Conservation (phyloP, 2,329 filamentous ascomycete species). For the Colletotrichum tropicicola region DNA sequence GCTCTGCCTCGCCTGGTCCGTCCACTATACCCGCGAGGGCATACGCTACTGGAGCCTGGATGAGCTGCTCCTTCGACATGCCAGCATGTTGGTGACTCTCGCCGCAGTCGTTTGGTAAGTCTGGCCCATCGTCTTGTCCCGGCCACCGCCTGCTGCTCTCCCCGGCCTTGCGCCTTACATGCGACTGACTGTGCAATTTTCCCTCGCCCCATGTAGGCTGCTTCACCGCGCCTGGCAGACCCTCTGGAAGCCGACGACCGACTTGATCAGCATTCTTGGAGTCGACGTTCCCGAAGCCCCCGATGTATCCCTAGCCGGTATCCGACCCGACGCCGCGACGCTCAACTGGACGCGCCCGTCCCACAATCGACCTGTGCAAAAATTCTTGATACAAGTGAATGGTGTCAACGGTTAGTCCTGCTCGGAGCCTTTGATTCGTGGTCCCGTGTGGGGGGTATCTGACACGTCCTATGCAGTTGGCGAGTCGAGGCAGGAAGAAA, state of each 20-base stretch:
- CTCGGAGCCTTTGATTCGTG: background rate
- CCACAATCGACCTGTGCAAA: slow-evolving; percentile 74
- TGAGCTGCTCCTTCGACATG: slow-evolving; percentile 56
- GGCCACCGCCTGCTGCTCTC: slow-evolving; percentile 6
- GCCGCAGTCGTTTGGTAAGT: slow-evolving; percentile 64
- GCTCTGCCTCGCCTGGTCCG: slow-evolving; percentile 24
- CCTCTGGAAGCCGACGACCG: slow-evolving; percentile 87
- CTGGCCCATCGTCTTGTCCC: background rate
- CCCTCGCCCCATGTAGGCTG: slow-evolving; percentile 64
- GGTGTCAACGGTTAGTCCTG: slow-evolving; percentile 79
- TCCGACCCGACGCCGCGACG: slow-evolving; percentile 86
- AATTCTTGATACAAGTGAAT: slow-evolving; percentile 93
- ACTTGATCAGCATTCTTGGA: slow-evolving; percentile 89
- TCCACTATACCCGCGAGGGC: slow-evolving; percentile 30
- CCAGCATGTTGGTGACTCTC: slow-evolving; percentile 64
- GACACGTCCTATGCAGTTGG: slow-evolving; percentile 66
- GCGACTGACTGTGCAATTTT: background rate
- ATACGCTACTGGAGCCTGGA: slow-evolving; percentile 50
- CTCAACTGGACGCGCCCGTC: slow-evolving; percentile 88
- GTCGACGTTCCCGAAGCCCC: slow-evolving; percentile 93
- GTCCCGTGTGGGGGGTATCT: background rate
- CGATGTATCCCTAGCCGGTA: slow-evolving; percentile 88
- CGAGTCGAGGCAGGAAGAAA: slow-evolving; percentile 81
- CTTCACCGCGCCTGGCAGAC: slow-evolving; percentile 88
- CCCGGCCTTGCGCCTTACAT: background rate